Percentiles rank a stretch among this genome's conserved stretches.
Conservation (phyloP, 352 stramenopile genomes). For the Pythium coloratum region DNA sequence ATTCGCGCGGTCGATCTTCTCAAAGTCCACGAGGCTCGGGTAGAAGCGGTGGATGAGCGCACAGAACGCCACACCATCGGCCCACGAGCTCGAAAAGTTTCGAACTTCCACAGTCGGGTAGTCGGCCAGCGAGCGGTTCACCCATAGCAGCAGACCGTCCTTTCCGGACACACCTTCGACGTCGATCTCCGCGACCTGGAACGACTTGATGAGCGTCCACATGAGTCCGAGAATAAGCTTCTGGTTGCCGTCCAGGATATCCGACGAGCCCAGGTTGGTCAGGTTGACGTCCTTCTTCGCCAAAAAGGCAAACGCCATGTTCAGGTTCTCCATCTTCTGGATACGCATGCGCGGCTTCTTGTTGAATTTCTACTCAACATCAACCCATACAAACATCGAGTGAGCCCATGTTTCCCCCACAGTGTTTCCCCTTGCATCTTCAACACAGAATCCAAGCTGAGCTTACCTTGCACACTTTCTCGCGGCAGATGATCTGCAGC, state of each 20-base stretch:
- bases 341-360: constrained; percentile 92
- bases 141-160: constrained; percentile 89
- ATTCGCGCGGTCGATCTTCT: constrained; percentile 65
- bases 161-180: constrained; percentile 90
- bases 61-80: constrained; percentile 88
- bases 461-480: constrained; percentile 84
- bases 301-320: constrained; percentile 89
- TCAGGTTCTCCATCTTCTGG: constrained; percentile 93
- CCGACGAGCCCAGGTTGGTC: constrained; percentile 91
- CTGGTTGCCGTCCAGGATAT: constrained; percentile 91
- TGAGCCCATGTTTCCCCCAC: neutral
- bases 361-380: constrained; percentile 83
- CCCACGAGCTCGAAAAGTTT: constrained; percentile 90
- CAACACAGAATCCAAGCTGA: neutral
- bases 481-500: constrained; percentile 87
- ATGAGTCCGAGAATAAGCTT: constrained; percentile 91
- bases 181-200: constrained; percentile 85
- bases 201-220: constrained; percentile 93
- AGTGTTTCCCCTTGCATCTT: neutral
- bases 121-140: constrained; percentile 83
- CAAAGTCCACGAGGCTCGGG: constrained; percentile 84
- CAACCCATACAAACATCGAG: neutral
- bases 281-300: constrained; percentile 89
- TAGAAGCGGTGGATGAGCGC: constrained; percentile 90
- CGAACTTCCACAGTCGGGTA: constrained; percentile 85